Conservation (phyloP, 2,329 filamentous ascomycete species). For the Neonectria punicea region DNA sequence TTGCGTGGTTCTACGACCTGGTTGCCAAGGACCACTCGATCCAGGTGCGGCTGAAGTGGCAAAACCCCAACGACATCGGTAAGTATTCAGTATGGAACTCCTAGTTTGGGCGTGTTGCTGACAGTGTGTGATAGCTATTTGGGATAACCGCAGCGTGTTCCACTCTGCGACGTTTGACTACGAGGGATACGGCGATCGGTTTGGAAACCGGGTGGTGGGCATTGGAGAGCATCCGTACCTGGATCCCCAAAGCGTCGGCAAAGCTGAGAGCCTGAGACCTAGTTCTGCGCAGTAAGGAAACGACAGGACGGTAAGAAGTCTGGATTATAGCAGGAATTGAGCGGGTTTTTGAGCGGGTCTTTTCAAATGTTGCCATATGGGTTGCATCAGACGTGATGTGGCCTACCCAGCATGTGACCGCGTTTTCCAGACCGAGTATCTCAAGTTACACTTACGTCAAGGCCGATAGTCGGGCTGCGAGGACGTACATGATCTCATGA, state of each 20-base stretch:
- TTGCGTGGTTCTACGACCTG: conserved; percentile 62
- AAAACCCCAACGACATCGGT: conserved; percentile 56
- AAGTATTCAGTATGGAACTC: conserved; percentile 1
- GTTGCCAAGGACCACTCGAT: conserved; percentile 66
- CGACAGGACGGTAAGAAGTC: not conserved
- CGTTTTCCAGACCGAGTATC: not conserved
- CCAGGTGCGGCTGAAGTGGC: conserved; percentile 60
- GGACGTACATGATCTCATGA: not conserved
- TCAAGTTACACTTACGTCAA: not conserved
- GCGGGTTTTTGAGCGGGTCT: not conserved
- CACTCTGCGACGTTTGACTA: conserved; percentile 66
- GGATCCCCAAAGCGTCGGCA: conserved; percentile 16
- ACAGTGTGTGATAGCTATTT: conserved; percentile 55
- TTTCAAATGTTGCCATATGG: not conserved
- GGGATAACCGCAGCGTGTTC: conserved; percentile 68
- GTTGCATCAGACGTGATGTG: not conserved
- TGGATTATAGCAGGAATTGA: not conserved
- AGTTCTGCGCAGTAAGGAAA: not conserved
- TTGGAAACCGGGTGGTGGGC: conserved; percentile 61
- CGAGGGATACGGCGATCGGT: conserved; percentile 57
- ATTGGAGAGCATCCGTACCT: conserved; percentile 52
- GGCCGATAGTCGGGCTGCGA: not conserved
- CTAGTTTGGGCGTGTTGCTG: not conserved
- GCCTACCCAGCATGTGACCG: not conserved
- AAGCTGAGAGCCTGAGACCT: conserved; percentile 10